Percentiles rank a stretch among this genome's conserved stretches.
These are phyloP conservation scores for Spizellomyces sp. DNA, from an alignment of 192 early-diverging fungal genomes.

Conservation along the genomic window DNA sequence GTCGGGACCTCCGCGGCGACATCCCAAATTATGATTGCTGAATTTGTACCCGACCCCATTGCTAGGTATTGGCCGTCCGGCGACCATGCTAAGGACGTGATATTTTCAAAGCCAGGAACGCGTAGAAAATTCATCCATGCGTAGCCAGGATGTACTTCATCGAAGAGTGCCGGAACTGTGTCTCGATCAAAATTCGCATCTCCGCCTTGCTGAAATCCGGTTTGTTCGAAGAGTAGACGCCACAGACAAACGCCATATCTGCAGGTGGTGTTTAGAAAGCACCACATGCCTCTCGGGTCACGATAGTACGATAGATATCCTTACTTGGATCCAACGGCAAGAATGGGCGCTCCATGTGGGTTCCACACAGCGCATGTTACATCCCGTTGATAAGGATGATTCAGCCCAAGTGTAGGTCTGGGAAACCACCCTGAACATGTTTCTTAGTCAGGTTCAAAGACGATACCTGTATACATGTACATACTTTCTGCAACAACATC, in stretches of 20 bases:
- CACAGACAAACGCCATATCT: conserved; percentile 58
- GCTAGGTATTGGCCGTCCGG: conserved; percentile 51
- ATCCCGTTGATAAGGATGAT: conserved; percentile 41
- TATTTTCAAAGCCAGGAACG: conserved; percentile 36
- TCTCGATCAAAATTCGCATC: neutral
- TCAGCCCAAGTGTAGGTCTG: conserved; percentile 28
- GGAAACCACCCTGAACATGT: conserved; percentile 37
- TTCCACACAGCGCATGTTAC: conserved; percentile 60
- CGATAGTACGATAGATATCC: neutral
- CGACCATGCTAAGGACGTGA: conserved; percentile 53
- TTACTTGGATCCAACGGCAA: conserved; percentile 56
- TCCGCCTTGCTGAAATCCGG: neutral
- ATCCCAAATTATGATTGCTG: conserved; percentile 51
- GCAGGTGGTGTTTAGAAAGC: neutral
- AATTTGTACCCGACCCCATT: conserved; percentile 34
- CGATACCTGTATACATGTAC: neutral
- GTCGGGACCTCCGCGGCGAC: conserved; percentile 34
- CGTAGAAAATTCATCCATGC: conserved; percentile 48
- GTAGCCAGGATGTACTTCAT: conserved; percentile 6
- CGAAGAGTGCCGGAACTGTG: conserved; percentile 5
- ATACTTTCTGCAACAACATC: conserved; percentile 58
- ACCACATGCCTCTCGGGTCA: neutral
- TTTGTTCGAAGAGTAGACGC: conserved; percentile 28
- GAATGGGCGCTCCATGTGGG: conserved; percentile 25
- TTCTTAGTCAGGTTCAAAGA: neutral